phyloP scores from a whole-genome alignment of 148 eudicot genomes.

The Salicornia ramosissima region DNA sequence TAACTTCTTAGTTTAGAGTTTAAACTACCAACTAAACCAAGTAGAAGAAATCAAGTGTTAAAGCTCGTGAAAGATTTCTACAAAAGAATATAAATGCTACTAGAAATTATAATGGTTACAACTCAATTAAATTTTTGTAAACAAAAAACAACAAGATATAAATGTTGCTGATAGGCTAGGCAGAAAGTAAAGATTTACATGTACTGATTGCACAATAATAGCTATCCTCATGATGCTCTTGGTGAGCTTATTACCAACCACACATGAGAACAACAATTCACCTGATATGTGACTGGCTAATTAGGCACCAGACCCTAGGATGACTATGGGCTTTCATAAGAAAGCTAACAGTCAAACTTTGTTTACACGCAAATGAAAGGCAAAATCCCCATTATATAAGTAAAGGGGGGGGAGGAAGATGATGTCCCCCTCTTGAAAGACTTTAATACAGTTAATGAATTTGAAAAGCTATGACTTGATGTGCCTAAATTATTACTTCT shows the following conservation, averaged over 20 bases:
- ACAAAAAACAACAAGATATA: background rate
- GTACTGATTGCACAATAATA: conserved; percentile 10
- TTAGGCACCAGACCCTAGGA: conserved; percentile 33
- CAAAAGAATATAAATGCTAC: no score
- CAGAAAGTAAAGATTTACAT: conserved; percentile 24
- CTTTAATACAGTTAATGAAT: no score
- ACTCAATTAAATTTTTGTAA: background rate
- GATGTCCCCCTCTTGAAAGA: no score
- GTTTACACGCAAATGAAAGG: background rate
- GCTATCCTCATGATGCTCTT: conserved; percentile 26
- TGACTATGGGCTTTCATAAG: background rate
- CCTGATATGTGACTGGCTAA: conserved; percentile 46
- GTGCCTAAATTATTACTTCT: no score
- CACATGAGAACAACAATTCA: conserved; percentile 30
- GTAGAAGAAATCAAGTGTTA: background rate
- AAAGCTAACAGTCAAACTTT: background rate
- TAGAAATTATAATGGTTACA: background rate
- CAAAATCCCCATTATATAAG: no score
- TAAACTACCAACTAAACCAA: no score
- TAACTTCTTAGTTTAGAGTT: no score
- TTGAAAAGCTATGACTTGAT: no score
- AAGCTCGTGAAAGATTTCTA: background rate
- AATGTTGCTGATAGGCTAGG: conserved; percentile 33
- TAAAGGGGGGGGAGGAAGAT: no score
- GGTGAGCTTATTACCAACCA: conserved; percentile 56